Evolutionary conservation across 805 yeast genomes (phyloP).

Genomic region (Cyberlindnera samutprakarnensis): DNA sequence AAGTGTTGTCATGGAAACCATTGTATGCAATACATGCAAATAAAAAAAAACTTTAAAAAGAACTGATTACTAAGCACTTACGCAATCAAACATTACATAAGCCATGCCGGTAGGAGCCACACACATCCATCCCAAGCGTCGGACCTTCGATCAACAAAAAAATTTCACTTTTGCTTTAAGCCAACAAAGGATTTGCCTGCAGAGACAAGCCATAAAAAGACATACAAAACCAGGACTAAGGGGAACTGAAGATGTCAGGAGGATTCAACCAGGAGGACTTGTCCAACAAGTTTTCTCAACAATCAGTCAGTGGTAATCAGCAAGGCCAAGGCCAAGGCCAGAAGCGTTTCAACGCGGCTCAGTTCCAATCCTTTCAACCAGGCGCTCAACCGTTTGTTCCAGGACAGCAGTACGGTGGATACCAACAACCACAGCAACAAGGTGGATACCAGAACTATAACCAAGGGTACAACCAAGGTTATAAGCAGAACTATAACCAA

Average conservation of each 20-base stretch:
- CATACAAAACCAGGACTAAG: no score
- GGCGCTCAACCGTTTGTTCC: conserved; percentile 30
- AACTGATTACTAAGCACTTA: no score
- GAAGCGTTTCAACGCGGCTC: conserved; percentile 41
- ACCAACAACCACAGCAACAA: conserved; percentile 5
- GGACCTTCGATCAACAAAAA: no score
- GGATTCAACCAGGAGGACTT: conserved; percentile 23
- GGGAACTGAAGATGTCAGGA: conserved; percentile 23
- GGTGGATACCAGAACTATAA: conserved; percentile 5
- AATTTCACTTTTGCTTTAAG: no score
- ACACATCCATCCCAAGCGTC: no score
- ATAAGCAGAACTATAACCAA: conserved; percentile 11
- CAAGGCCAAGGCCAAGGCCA: conserved; percentile 17
- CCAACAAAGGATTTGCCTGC: no score
- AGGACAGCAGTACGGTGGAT: conserved; percentile 13
- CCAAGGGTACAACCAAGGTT: conserved; percentile 15
- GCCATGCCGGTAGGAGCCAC: no score
- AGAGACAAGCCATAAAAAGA: no score
- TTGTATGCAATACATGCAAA: no score
- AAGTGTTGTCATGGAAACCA: no score
- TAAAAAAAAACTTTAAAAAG: no score
- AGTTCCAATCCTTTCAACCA: conserved; percentile 44
- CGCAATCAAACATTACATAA: no score
- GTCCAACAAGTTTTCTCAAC: conserved; percentile 24
- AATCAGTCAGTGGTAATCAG: conserved; percentile 15